Evolutionary conservation across 331 rosid genomes (phyloP).

Genomic region (Cydonia oblonga): DNA sequence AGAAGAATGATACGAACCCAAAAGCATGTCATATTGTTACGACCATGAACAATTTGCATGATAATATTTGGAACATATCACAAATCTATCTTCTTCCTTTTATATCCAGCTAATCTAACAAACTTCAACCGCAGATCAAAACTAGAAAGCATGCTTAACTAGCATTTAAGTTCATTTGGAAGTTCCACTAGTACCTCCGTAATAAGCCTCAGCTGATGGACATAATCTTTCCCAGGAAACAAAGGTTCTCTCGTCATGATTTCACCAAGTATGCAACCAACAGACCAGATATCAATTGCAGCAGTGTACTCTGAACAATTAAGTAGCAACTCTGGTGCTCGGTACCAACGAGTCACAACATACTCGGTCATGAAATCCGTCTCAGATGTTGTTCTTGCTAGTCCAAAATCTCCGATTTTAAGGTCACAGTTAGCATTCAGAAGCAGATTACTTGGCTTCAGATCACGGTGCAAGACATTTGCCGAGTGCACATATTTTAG

Average conservation of each 20-base stretch:
- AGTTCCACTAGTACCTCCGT: slow-evolving; percentile 56
- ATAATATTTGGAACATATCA: background rate
- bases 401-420: slow-evolving; percentile 87
- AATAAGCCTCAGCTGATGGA: slow-evolving; percentile 91
- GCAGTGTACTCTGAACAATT: slow-evolving; percentile 93
- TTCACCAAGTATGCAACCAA: slow-evolving; percentile 92
- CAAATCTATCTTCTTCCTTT: background rate
- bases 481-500: slow-evolving; percentile 94
- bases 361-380: slow-evolving; percentile 95
- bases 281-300: slow-evolving; percentile 98
- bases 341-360: slow-evolving; percentile 97
- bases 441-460: slow-evolving; percentile 91
- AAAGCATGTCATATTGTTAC: background rate
- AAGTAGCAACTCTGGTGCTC: slow-evolving; percentile 94
- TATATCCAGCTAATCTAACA: background rate
- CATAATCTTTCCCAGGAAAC: slow-evolving; percentile 97
- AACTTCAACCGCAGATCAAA: background rate
- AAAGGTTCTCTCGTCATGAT: slow-evolving; percentile 83
- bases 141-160: background rate
- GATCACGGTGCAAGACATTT: slow-evolving; percentile 87
- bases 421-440: slow-evolving; percentile 81
- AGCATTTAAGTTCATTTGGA: background rate
- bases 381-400: slow-evolving; percentile 92
- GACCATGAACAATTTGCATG: background rate
- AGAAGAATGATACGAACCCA: background rate